phyloP scores from a whole-genome alignment of 306 rosid genomes.

The Boehmeria nivea region DNA sequence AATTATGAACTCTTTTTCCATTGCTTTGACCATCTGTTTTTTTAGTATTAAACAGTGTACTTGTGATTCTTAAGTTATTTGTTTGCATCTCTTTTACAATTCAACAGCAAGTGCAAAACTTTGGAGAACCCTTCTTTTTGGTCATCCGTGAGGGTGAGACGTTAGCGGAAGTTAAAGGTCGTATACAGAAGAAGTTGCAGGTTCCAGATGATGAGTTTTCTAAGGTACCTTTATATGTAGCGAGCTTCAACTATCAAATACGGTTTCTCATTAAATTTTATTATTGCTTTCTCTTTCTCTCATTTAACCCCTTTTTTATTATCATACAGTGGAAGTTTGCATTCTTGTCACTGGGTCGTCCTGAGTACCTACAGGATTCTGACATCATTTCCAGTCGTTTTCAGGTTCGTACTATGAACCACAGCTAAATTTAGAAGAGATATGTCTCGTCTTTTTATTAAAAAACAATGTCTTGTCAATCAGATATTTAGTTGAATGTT shows the following conservation, averaged over 20 bases:
- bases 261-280: neutral
- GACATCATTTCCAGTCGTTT: slow-evolving; percentile 69
- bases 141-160: slow-evolving; percentile 77
- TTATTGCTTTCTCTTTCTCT: neutral
- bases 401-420: slow-evolving; percentile 45
- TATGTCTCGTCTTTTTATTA: neutral
- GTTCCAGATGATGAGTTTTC: slow-evolving; percentile 82
- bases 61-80: slow-evolving; percentile 2
- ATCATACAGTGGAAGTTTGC: slow-evolving; percentile 86
- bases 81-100: slow-evolving; percentile 13
- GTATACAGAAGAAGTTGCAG: slow-evolving; percentile 77
- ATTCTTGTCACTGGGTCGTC: slow-evolving; percentile 79
- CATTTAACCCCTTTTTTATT: slow-evolving; percentile 3
- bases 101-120: slow-evolving; percentile 78
- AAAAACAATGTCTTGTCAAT: neutral
- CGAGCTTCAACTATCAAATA: neutral
- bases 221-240: slow-evolving; percentile 39
- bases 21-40: neutral
- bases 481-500: neutral
- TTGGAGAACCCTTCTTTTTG: slow-evolving; percentile 92
- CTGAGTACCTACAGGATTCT: slow-evolving; percentile 83
- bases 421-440: neutral
- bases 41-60: neutral
- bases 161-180: slow-evolving; percentile 72
- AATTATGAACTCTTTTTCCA: neutral